These are phyloP conservation scores for Venturia oleaginea DNA, from an alignment of 2,329 filamentous ascomycete genomes.

Conservation along the genomic window DNA sequence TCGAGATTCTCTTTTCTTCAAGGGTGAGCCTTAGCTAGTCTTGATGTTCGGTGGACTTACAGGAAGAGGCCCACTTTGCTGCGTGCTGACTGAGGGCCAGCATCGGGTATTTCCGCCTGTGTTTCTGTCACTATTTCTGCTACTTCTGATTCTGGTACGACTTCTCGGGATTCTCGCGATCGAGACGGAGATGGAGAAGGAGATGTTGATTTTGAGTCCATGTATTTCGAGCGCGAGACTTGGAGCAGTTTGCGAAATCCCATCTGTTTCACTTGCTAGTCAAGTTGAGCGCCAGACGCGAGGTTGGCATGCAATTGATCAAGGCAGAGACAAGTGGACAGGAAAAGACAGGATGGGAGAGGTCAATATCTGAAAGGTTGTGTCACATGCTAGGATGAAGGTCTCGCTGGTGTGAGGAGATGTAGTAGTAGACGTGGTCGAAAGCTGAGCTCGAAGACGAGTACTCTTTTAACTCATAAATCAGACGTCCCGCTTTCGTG, in stretches of 20 bases:
- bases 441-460: too few species aligned
- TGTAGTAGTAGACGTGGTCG: too few species aligned
- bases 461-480: too few species aligned
- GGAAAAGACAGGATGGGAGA: neutral
- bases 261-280: neutral
- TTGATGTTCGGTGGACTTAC: neutral
- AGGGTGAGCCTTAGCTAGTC: neutral
- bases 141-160: neutral
- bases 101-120: neutral
- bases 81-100: neutral
- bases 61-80: conserved; percentile 4
- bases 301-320: neutral
- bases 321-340: neutral
- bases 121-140: neutral
- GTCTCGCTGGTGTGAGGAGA: too few species aligned
- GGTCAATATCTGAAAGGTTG: neutral
- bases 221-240: neutral
- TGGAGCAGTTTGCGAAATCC: neutral
- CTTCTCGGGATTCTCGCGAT: neutral
- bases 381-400: too few species aligned
- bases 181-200: neutral
- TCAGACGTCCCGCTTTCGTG: too few species aligned
- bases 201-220: neutral
- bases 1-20: conserved; percentile 9
- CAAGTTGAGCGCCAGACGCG: neutral